A percentile compares a stretch with the other conserved stretches of the same genome.
phyloP scores from a whole-genome alignment of 2,329 filamentous ascomycete species.

The Cytospora leucostoma region DNA sequence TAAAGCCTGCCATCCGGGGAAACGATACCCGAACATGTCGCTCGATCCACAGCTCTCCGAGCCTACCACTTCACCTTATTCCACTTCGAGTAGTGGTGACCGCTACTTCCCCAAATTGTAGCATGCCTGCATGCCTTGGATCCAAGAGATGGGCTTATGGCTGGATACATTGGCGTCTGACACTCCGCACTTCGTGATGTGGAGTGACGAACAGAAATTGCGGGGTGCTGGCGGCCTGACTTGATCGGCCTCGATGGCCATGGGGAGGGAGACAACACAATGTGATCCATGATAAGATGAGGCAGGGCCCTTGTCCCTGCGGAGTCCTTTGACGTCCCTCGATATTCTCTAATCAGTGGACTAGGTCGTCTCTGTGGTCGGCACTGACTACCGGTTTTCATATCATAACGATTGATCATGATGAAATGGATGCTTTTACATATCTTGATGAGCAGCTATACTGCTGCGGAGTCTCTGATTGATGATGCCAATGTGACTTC shows the following conservation, averaged over 20 bases:
- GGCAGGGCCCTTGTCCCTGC: too few species aligned
- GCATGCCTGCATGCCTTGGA: too few species aligned
- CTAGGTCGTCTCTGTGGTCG: too few species aligned
- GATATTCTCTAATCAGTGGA: too few species aligned
- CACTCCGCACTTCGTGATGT: constrained; percentile 16
- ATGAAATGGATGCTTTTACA: constrained; percentile 10
- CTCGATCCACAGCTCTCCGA: too few species aligned
- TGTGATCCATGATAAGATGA: too few species aligned
- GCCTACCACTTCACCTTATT: neutral
- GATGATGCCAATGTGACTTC: neutral
- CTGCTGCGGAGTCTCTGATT: constrained; percentile 4
- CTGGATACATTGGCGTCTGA: neutral
- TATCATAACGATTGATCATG: neutral
- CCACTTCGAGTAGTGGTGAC: neutral
- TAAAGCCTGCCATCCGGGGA: constrained; percentile 5
- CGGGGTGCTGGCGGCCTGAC: neutral
- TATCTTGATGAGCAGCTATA: constrained; percentile 14
- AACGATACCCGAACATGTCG: constrained; percentile 12
- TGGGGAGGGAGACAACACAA: too few species aligned
- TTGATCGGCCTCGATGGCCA: neutral
- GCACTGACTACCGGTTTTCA: neutral
- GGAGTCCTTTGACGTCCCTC: too few species aligned
- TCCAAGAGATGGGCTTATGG: neutral
- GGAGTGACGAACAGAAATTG: constrained; percentile 2
- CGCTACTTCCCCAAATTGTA: too few species aligned